Evolutionary conservation across 2,329 filamentous ascomycete genomes (phyloP).

Genomic region (Stemphylium lycopersici): DNA sequence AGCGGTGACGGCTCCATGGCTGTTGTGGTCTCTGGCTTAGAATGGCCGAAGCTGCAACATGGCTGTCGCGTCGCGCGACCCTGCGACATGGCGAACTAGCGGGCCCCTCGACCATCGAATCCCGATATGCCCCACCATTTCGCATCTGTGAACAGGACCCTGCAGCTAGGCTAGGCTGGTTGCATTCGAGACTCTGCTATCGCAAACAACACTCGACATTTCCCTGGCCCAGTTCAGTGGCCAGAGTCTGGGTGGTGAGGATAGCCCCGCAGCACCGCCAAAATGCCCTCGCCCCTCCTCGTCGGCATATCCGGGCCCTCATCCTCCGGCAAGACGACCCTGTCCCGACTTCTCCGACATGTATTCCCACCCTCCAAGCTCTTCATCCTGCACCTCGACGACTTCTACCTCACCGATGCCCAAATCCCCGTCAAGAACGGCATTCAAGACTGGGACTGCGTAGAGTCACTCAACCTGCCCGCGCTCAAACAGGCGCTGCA

Average conservation of each 20-base stretch:
- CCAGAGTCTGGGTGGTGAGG: background rate
- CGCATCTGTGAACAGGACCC: constrained; percentile 6
- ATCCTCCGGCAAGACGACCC: constrained; percentile 92
- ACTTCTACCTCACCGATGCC: constrained; percentile 86
- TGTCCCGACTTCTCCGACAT: constrained; percentile 81
- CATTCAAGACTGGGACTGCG: constrained; percentile 90
- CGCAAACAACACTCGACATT: background rate
- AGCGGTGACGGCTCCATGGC: constrained; percentile 88
- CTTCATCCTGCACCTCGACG: constrained; percentile 92
- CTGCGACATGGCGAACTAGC: constrained; percentile 1
- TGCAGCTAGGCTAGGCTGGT: background rate
- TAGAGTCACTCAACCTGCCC: constrained; percentile 75
- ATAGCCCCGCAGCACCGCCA: background rate
- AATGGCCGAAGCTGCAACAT: background rate
- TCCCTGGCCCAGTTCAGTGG: background rate
- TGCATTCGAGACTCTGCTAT: background rate
- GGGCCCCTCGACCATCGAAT: constrained; percentile 14
- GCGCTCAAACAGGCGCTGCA: constrained; percentile 70
- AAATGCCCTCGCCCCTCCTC: constrained; percentile 57
- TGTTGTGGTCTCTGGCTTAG: background rate
- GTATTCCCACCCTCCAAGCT: constrained; percentile 68
- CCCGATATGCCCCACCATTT: constrained; percentile 18
- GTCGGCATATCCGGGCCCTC: constrained; percentile 88
- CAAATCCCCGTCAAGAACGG: constrained; percentile 62
- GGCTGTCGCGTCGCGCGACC: constrained; percentile 8